phyloP scores from a whole-genome alignment of 2,329 filamentous ascomycete genomes.

The Penicillium vulpinum region DNA sequence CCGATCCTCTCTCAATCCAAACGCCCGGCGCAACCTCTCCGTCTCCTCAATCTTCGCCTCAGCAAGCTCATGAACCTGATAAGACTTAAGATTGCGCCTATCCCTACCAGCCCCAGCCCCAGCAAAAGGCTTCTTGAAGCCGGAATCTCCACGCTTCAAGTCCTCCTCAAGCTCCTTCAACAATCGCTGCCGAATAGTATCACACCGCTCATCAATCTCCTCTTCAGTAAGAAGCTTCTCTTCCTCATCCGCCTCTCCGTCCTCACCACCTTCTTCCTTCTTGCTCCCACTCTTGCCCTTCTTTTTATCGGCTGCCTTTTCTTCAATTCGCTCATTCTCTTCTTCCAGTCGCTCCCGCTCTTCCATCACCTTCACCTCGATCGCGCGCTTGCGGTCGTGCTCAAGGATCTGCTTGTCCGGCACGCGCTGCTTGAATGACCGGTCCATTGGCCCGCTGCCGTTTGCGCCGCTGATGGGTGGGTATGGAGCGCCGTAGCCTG shows the following conservation, averaged over 20 bases:
- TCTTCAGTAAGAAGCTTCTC: constrained; percentile 34
- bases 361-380: constrained; percentile 93
- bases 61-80: constrained; percentile 94
- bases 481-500: constrained; percentile 68
- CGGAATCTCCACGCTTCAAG: constrained; percentile 9
- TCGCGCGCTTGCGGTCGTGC: constrained; percentile 85
- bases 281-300: constrained; percentile 67
- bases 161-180: constrained; percentile 56
- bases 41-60: constrained; percentile 96
- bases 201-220: constrained; percentile 79
- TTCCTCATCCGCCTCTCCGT: constrained; percentile 12
- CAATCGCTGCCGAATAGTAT: constrained; percentile 65
- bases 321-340: constrained; percentile 61
- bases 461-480: constrained; percentile 43
- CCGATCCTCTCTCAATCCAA: constrained; percentile 89
- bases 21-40: constrained; percentile 78
- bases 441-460: constrained; percentile 56
- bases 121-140: constrained; percentile 26
- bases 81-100: constrained; percentile 69
- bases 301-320: constrained; percentile 64
- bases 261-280: constrained; percentile 2
- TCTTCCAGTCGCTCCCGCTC: constrained; percentile 89
- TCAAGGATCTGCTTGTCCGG: constrained; percentile 92
- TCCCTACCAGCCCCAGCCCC: constrained; percentile 20
- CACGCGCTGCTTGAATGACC: constrained; percentile 73